phyloP scores from a whole-genome alignment of 306 rosid species.

The Citrullus mucosospermus region DNA sequence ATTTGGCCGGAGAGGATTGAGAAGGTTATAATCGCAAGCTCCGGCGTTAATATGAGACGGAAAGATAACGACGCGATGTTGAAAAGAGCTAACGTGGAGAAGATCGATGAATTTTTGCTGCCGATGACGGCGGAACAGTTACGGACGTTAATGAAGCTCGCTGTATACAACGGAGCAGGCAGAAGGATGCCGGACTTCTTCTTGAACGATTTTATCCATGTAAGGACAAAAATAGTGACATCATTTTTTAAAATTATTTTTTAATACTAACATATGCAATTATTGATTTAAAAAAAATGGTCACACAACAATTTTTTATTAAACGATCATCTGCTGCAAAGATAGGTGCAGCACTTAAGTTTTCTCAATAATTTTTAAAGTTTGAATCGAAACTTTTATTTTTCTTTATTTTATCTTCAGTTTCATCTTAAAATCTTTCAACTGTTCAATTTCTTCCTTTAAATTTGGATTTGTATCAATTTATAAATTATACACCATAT shows the following conservation, averaged over 20 bases:
- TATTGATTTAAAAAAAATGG: too few species aligned
- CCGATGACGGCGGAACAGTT: conserved; percentile 49
- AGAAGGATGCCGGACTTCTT: conserved; percentile 39
- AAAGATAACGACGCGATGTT: conserved; percentile 31
- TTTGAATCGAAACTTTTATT: too few species aligned
- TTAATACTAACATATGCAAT: too few species aligned
- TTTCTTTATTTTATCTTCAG: too few species aligned
- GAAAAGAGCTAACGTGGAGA: conserved; percentile 38
- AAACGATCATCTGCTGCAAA: too few species aligned
- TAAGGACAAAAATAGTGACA: not conserved
- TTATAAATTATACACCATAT: too few species aligned
- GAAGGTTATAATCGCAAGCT: conserved; percentile 81
- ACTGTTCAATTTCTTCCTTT: too few species aligned
- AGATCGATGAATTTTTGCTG: conserved; percentile 55
- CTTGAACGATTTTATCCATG: conserved; percentile 43
- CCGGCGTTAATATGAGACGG: conserved; percentile 55
- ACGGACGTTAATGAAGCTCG: conserved; percentile 31
- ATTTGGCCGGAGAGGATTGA: conserved; percentile 49
- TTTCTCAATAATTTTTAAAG: too few species aligned
- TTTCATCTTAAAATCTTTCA: too few species aligned
- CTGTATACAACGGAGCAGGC: conserved; percentile 13
- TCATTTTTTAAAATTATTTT: not conserved
- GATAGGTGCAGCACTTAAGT: too few species aligned
- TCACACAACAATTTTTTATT: too few species aligned
- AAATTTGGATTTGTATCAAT: too few species aligned